phyloP scores from a whole-genome alignment of 169 alveolate species.

The Neospora caninum region DNA sequence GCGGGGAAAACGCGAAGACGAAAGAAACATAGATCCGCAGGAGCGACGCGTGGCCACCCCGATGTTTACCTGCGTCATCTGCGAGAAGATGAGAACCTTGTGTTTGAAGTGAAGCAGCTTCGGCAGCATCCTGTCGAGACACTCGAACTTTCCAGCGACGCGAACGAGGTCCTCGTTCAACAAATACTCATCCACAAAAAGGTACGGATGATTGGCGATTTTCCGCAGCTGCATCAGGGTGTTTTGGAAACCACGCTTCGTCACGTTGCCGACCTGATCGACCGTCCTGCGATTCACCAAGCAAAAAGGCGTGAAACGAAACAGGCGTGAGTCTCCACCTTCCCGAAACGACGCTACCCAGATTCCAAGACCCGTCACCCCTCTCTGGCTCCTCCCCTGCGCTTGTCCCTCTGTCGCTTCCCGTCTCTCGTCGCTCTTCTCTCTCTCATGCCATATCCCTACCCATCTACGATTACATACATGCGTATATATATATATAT shows the following conservation, averaged over 20 bases:
- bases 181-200: slow-evolving; percentile 84
- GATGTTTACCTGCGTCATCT: slow-evolving; percentile 85
- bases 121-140: slow-evolving; percentile 90
- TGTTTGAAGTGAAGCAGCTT: slow-evolving; percentile 88
- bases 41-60: no score
- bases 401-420: no score
- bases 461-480: no score
- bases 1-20: no score
- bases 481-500: background rate
- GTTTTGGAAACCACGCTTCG: slow-evolving; percentile 70
- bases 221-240: slow-evolving; percentile 94
- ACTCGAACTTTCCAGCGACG: slow-evolving; percentile 93
- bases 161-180: slow-evolving; percentile 89
- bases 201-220: slow-evolving; percentile 93
- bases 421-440: no score
- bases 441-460: no score
- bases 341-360: no score
- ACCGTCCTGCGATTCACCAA: background rate
- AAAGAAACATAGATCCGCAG: no score
- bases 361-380: no score
- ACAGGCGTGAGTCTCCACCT: no score
- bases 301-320: background rate
- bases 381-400: no score
- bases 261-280: slow-evolving; percentile 6
- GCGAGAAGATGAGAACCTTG: slow-evolving; percentile 90